Conservation (phyloP, 2,329 filamentous ascomycete genomes). For the Diaporthe velutina region DNA sequence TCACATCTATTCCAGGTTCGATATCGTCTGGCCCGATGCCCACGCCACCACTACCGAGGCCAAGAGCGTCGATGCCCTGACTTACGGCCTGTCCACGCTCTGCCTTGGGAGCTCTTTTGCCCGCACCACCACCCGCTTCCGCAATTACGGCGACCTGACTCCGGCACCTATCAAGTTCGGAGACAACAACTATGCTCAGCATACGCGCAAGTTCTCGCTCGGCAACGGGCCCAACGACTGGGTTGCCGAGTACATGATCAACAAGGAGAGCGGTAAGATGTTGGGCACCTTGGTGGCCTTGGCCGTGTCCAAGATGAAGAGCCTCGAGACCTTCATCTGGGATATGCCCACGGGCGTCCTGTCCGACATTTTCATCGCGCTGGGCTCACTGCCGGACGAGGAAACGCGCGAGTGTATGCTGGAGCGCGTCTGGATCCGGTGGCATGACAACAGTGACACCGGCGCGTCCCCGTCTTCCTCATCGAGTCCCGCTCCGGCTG, state of each 20-base stretch:
- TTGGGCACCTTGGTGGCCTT: slow-evolving; percentile 85
- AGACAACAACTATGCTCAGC: slow-evolving; percentile 80
- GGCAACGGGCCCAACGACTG: slow-evolving; percentile 85
- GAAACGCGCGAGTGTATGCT: slow-evolving; percentile 73
- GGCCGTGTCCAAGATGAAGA: slow-evolving; percentile 84
- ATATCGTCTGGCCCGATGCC: slow-evolving; percentile 89
- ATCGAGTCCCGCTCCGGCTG: slow-evolving; percentile 45
- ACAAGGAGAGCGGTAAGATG: slow-evolving; percentile 89
- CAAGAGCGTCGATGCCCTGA: slow-evolving; percentile 84
- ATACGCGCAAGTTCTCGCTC: slow-evolving; percentile 84
- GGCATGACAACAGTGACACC: slow-evolving; percentile 79
- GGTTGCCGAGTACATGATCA: slow-evolving; percentile 86
- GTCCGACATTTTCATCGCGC: slow-evolving; percentile 83
- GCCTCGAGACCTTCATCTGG: slow-evolving; percentile 86
- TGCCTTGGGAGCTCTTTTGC: slow-evolving; percentile 73
- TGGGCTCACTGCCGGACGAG: slow-evolving; percentile 77
- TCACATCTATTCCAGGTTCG: slow-evolving; percentile 86
- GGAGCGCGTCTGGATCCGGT: slow-evolving; percentile 83
- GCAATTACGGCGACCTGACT: slow-evolving; percentile 42
- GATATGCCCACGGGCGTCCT: slow-evolving; percentile 90
- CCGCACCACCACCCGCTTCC: slow-evolving; percentile 52
- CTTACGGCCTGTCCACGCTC: slow-evolving; percentile 84
- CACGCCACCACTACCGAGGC: slow-evolving; percentile 73
- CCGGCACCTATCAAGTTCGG: slow-evolving; percentile 46
- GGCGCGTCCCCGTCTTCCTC: slow-evolving; percentile 49